Percentiles rank a stretch among this genome's conserved stretches.
Evolutionary conservation across 169 alveolate species (phyloP).

Genomic region (Babesia bovis): DNA sequence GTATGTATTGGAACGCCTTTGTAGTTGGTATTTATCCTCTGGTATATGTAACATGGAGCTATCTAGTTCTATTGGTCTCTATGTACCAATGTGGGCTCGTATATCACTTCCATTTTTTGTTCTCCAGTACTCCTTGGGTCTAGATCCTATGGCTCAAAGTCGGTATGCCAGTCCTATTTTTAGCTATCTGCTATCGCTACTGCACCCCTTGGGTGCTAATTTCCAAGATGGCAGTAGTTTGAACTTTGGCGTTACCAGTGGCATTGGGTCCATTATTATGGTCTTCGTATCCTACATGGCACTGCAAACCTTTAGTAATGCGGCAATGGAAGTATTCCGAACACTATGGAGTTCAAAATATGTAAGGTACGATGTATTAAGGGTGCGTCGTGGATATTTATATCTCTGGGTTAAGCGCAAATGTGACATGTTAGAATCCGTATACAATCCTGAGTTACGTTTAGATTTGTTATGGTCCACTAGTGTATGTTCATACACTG

Average conservation of each 20-base stretch:
- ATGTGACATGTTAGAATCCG: constrained; percentile 1
- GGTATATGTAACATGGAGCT: constrained; percentile 41
- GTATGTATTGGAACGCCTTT: constrained; percentile 41
- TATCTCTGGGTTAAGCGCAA: constrained; percentile 47
- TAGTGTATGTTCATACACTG: no score
- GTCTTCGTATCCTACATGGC: constrained; percentile 29
- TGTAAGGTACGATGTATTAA: constrained; percentile 23
- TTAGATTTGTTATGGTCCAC: constrained; percentile 14
- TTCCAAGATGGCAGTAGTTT: constrained; percentile 11
- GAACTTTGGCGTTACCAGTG: not conserved
- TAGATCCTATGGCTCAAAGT: constrained; percentile 55
- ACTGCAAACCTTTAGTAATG: not conserved
- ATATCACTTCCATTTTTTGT: constrained; percentile 55
- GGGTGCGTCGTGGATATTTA: constrained; percentile 24
- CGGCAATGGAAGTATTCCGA: constrained; percentile 25
- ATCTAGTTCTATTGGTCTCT: constrained; percentile 10
- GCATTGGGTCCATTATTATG: constrained; percentile 29
- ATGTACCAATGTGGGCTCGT: constrained; percentile 49
- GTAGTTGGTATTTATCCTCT: constrained; percentile 55
- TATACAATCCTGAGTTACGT: not conserved
- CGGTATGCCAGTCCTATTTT: constrained; percentile 56
- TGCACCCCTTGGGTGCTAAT: constrained; percentile 47
- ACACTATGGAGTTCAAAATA: constrained; percentile 18
- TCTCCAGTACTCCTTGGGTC: constrained; percentile 48
- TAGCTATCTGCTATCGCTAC: constrained; percentile 26